These are phyloP conservation scores for Penicillium manginii DNA, from an alignment of 495 filamentous ascomycete genomes.

Conservation along the genomic window DNA sequence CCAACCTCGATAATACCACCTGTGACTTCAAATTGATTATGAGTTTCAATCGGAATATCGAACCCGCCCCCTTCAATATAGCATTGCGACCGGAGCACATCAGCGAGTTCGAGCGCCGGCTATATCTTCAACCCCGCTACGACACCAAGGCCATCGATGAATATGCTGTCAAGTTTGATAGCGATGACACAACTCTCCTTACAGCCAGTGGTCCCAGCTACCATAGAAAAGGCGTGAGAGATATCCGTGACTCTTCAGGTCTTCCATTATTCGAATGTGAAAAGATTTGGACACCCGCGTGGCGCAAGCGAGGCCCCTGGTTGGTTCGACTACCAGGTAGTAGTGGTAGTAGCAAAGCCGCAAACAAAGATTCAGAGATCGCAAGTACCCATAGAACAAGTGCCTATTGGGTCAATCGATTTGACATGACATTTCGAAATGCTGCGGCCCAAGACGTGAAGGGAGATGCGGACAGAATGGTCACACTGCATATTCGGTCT, in stretches of 20 bases:
- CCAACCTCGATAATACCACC: too few species aligned
- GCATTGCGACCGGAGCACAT: slow-evolving; percentile 6
- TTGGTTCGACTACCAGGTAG: slow-evolving; percentile 23
- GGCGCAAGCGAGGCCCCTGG: slow-evolving; percentile 11
- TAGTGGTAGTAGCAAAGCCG: too few species aligned
- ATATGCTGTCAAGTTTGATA: slow-evolving; percentile 21
- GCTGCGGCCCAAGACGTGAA: slow-evolving; percentile 10
- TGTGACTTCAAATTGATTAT: too few species aligned
- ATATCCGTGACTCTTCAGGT: slow-evolving; percentile 27
- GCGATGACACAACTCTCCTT: slow-evolving; percentile 18
- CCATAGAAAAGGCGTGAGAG: slow-evolving; percentile 10
- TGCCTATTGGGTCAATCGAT: neutral
- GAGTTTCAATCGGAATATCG: too few species aligned
- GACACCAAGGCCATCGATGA: slow-evolving; percentile 17
- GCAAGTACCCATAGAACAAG: slow-evolving; percentile 6
- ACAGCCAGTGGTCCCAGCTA: slow-evolving; percentile 26
- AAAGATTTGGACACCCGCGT: neutral
- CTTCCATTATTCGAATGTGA: slow-evolving; percentile 24
- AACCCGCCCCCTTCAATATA: too few species aligned
- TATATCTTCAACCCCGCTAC: slow-evolving; percentile 24
- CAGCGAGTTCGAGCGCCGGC: slow-evolving; percentile 14
- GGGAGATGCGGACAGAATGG: slow-evolving; percentile 12
- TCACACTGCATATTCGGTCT: slow-evolving; percentile 12
- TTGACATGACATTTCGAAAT: slow-evolving; percentile 20
- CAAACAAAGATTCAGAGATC: slow-evolving; percentile 13